Percentiles rank a stretch among this genome's conserved stretches.
Conservation (phyloP, 139 green algal species). For the Haematococcus lacustris region DNA sequence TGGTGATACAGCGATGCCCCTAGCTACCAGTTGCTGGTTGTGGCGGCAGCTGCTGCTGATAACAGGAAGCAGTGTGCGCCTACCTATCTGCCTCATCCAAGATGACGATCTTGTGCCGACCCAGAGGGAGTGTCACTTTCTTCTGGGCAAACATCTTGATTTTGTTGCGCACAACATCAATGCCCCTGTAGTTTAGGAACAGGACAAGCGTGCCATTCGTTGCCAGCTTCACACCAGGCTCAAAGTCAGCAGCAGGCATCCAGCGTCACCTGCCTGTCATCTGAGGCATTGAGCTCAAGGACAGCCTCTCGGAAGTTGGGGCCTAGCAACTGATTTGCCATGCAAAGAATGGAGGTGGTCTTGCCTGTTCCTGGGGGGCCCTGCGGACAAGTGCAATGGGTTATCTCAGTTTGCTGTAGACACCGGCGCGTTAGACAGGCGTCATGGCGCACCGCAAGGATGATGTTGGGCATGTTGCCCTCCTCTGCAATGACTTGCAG, state of each 20-base stretch:
- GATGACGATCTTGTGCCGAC: slow-evolving; percentile 95
- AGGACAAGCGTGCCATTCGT: slow-evolving; percentile 1
- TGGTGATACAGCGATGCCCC: too few relatives aligned
- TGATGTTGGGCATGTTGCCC: slow-evolving; percentile 97
- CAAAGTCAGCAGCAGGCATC: not conserved
- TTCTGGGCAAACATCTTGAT: slow-evolving; percentile 99
- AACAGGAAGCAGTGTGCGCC: too few relatives aligned
- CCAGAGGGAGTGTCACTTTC: slow-evolving; percentile 88
- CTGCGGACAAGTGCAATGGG: slow-evolving; percentile 31
- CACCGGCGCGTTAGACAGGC: not conserved
- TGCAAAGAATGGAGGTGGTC: slow-evolving; percentile 88
- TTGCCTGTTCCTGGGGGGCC: slow-evolving; percentile 95
- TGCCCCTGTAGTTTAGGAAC: slow-evolving; percentile 70
- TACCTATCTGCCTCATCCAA: slow-evolving; percentile 96
- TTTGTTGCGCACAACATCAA: slow-evolving; percentile 98
- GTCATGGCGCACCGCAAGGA: slow-evolving; percentile 64
- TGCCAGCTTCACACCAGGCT: not conserved
- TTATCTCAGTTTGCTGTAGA: not conserved
- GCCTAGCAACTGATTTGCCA: slow-evolving; percentile 87
- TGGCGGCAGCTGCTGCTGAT: too few relatives aligned
- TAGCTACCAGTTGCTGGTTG: too few relatives aligned
- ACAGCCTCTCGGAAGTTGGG: slow-evolving; percentile 81
- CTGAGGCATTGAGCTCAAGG: slow-evolving; percentile 95
- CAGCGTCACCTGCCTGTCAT: slow-evolving; percentile 65
- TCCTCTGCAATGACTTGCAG: slow-evolving; percentile 88